Percentiles rank a stretch among this genome's conserved stretches.
phyloP scores from a whole-genome alignment of 352 stramenopile species.

The Globisporangium iwayamae region DNA sequence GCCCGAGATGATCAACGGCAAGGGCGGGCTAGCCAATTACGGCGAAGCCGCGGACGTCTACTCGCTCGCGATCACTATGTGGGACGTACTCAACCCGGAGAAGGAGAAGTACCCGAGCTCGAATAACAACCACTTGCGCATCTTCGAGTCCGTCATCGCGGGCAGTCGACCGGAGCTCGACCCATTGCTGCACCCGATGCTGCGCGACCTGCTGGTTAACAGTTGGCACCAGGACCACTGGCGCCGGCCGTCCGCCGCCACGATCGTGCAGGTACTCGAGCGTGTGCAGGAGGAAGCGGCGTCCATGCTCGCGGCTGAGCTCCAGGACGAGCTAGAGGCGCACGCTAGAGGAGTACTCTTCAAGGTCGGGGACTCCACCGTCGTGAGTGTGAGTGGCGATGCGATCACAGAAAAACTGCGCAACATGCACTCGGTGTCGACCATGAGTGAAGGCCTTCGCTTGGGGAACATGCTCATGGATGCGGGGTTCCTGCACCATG shows the following conservation, averaged over 20 bases:
- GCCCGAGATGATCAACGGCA: too few species aligned
- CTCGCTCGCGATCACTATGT: too few species aligned
- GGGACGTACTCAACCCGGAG: neutral
- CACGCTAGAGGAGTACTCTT: neutral
- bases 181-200: slow-evolving; percentile 21
- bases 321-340: slow-evolving; percentile 27
- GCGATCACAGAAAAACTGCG: slow-evolving; percentile 7
- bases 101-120: slow-evolving; percentile 30
- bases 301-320: slow-evolving; percentile 26
- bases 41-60: too few species aligned
- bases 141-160: slow-evolving; percentile 50
- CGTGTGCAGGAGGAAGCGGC: slow-evolving; percentile 41
- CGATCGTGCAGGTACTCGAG: slow-evolving; percentile 39
- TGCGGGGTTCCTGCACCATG: slow-evolving; percentile 37
- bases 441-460: slow-evolving; percentile 23
- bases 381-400: neutral
- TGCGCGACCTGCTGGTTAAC: slow-evolving; percentile 38
- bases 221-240: slow-evolving; percentile 37
- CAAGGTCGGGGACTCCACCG: neutral
- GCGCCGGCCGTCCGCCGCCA: slow-evolving; percentile 33
- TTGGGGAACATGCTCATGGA: slow-evolving; percentile 51
- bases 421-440: slow-evolving; percentile 19
- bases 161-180: slow-evolving; percentile 30
- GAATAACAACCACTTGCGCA: slow-evolving; percentile 27
- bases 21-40: too few species aligned